Percentiles rank a stretch among this genome's conserved stretches.
phyloP scores from a whole-genome alignment of 2,329 filamentous ascomycete species.

The Fusarium nodosum region DNA sequence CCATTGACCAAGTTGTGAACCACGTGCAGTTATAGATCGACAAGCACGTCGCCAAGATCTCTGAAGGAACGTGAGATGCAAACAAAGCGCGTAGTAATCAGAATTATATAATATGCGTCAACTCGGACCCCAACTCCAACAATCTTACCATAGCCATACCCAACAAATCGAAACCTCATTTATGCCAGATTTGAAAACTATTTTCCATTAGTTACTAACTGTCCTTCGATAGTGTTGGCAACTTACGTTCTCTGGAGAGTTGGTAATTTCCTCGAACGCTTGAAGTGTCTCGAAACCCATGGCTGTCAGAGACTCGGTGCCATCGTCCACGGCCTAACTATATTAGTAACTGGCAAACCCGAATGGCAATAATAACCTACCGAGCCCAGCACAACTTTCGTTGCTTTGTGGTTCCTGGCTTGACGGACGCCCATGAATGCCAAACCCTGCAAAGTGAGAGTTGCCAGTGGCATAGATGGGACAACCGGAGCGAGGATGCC shows the following conservation, averaged over 20 bases:
- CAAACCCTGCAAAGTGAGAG: constrained; percentile 79
- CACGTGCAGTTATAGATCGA: not conserved
- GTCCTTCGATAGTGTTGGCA: no score
- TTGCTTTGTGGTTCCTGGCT: constrained; percentile 82
- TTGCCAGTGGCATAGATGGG: constrained; percentile 75
- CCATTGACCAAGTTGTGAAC: not conserved
- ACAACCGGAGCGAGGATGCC: constrained; percentile 87
- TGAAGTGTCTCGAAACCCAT: constrained; percentile 87
- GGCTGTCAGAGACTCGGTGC: constrained; percentile 77
- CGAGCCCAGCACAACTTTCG: constrained; percentile 82
- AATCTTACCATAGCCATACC: not conserved
- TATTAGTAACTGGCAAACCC: constrained; percentile 31
- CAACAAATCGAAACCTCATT: not conserved
- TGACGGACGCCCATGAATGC: constrained; percentile 85
- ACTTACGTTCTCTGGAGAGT: constrained; percentile 67
- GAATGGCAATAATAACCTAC: constrained; percentile 63
- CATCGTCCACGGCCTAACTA: constrained; percentile 74
- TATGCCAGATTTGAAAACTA: constrained; percentile 35
- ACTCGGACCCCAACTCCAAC: not conserved
- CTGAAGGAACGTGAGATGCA: not conserved
- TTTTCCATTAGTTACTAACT: constrained; percentile 5
- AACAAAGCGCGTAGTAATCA: not conserved
- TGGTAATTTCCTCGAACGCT: constrained; percentile 84
- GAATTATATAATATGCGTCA: not conserved
- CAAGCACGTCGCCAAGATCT: not conserved